A percentile compares a stretch with the other conserved stretches of the same genome.
phyloP scores from a whole-genome alignment of 352 stramenopile species.

The Phytophthora macrochlamydospora region DNA sequence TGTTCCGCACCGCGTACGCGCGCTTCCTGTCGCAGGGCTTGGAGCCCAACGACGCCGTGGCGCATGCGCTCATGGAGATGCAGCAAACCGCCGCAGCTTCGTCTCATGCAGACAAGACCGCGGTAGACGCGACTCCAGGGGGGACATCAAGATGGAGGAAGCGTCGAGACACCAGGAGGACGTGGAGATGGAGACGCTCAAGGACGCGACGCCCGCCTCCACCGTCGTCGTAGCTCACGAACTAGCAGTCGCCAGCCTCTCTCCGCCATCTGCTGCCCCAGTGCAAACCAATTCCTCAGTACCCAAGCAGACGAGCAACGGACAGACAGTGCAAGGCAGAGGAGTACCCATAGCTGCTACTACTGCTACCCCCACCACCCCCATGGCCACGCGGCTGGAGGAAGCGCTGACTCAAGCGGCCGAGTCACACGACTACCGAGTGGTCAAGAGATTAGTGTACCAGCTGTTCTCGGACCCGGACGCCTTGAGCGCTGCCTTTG shows the following conservation, averaged over 20 bases:
- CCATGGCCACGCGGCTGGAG: conserved; percentile 53
- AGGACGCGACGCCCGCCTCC: conserved; percentile 14
- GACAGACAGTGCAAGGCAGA: no score
- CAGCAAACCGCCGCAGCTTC: conserved; percentile 28
- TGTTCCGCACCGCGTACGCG: conserved; percentile 63
- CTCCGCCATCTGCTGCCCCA: not conserved
- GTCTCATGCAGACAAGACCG: conserved; percentile 18
- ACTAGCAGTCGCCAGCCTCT: conserved; percentile 19
- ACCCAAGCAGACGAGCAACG: not conserved
- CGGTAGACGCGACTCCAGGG: conserved; percentile 4
- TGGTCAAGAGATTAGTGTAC: conserved; percentile 73
- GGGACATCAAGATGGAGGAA: conserved; percentile 63
- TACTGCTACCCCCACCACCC: not conserved
- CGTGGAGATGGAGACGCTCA: conserved; percentile 32
- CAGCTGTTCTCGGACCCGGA: conserved; percentile 70
- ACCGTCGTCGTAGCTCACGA: conserved; percentile 19
- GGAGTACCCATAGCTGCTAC: no score
- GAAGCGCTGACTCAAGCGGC: conserved; percentile 42
- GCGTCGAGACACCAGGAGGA: conserved; percentile 27
- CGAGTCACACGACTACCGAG: conserved; percentile 49
- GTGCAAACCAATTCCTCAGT: not conserved
- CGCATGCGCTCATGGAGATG: conserved; percentile 54
- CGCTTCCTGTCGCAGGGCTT: conserved; percentile 56
- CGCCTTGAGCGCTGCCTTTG: conserved; percentile 58
- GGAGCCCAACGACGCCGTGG: conserved; percentile 65